A percentile compares a stretch with the other conserved stretches of the same genome.
These are phyloP conservation scores for Coemansia sp. DNA, from an alignment of 192 early-diverging fungal genomes.

Conservation along the genomic window DNA sequence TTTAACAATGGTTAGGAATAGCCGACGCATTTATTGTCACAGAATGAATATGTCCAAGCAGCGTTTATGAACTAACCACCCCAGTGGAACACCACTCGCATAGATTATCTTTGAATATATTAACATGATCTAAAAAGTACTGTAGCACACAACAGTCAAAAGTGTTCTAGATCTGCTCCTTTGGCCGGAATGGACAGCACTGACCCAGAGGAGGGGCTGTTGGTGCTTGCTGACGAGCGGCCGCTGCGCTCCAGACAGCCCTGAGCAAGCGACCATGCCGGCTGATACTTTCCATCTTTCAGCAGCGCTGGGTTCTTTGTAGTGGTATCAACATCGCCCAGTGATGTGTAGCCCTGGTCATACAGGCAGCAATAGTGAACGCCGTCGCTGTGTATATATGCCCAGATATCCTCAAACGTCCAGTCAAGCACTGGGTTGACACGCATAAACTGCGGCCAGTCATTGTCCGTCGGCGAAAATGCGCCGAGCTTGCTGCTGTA, in stretches of 20 bases:
- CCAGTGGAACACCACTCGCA: too few species aligned
- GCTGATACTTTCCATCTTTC: conserved; percentile 43
- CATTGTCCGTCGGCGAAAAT: conserved; percentile 75
- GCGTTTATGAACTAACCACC: too few species aligned
- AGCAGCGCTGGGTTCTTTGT: conserved; percentile 77
- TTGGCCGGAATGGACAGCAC: conserved; percentile 66
- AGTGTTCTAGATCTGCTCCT: conserved; percentile 47
- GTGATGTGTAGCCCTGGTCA: conserved; percentile 89
- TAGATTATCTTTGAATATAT: too few species aligned
- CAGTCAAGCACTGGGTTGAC: conserved; percentile 92
- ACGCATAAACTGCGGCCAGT: conserved; percentile 89
- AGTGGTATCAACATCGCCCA: conserved; percentile 84
- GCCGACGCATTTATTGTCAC: too few species aligned
- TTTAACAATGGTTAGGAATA: too few species aligned
- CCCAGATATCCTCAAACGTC: conserved; percentile 84
- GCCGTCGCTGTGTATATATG: conserved; percentile 60
- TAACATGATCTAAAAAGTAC: too few species aligned
- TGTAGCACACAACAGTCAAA: not conserved
- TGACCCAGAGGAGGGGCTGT: conserved; percentile 23
- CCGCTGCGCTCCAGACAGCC: conserved; percentile 47
- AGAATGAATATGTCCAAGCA: too few species aligned
- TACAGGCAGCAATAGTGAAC: conserved; percentile 88
- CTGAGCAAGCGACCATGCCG: conserved; percentile 29
- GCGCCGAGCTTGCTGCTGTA: conserved; percentile 60
- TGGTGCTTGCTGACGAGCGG: conserved; percentile 27